These are phyloP conservation scores for Cercospora beticola DNA, from an alignment of 2,329 filamentous ascomycete species.

Conservation along the genomic window DNA sequence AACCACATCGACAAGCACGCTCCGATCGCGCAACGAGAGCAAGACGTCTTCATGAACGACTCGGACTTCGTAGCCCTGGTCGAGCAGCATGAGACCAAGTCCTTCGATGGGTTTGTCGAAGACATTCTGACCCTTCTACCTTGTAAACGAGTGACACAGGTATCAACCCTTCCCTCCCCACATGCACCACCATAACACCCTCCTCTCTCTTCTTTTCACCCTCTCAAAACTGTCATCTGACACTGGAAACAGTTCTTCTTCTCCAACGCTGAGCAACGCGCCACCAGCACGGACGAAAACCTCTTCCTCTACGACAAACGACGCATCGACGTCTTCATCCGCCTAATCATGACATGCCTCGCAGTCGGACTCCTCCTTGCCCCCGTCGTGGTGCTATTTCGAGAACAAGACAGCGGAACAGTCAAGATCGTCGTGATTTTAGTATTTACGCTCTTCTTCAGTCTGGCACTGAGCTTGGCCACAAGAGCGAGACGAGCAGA, in stretches of 20 bases:
- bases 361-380: conserved; percentile 28
- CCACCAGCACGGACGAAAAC: conserved; percentile 38
- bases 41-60: conserved; percentile 41
- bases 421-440: conserved; percentile 26
- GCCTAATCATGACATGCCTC: conserved; percentile 31
- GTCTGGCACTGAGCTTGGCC: conserved; percentile 23
- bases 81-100: conserved; percentile 42
- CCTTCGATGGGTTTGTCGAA: conserved; percentile 43
- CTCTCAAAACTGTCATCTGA: neutral
- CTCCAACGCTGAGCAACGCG: conserved; percentile 41
- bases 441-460: conserved; percentile 26
- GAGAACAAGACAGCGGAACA: conserved; percentile 14
- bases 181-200: neutral
- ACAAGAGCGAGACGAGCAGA: conserved; percentile 28
- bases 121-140: conserved; percentile 37
- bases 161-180: conserved; percentile 18
- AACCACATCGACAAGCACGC: conserved; percentile 41
- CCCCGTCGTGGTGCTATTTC: conserved; percentile 27
- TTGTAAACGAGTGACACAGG: conserved; percentile 28
- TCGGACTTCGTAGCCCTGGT: conserved; percentile 43
- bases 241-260: conserved; percentile 36
- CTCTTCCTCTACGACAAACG: conserved; percentile 40
- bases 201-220: neutral
- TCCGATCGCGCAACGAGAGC: conserved; percentile 39
- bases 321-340: conserved; percentile 43